phyloP scores from a whole-genome alignment of 345 rosid species.

The Eucalyptus shirleyi region DNA sequence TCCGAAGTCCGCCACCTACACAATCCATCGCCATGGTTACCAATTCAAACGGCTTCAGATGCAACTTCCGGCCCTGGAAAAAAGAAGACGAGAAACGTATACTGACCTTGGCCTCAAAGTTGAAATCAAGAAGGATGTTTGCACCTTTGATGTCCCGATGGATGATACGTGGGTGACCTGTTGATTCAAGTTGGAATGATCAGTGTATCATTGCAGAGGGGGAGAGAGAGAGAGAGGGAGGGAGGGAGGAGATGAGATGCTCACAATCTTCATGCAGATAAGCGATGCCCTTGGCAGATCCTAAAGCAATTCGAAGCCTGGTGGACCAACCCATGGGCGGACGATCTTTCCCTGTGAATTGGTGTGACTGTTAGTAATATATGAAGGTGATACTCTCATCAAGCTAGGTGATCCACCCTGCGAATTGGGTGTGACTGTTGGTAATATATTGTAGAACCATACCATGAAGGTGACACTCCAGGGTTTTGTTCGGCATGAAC shows the following conservation, averaged over 20 bases:
- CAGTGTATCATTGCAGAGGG: neutral
- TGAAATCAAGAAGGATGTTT: constrained; percentile 72
- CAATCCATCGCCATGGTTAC: neutral
- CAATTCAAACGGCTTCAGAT: too few species aligned
- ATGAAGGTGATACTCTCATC: constrained; percentile 46
- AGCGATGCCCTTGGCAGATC: constrained; percentile 90
- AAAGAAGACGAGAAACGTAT: neutral
- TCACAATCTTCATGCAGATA: constrained; percentile 97
- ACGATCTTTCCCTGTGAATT: constrained; percentile 43
- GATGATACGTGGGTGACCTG: constrained; percentile 92
- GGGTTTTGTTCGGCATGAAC: constrained; percentile 62
- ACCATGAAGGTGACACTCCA: constrained; percentile 74
- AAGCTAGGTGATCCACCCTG: constrained; percentile 11
- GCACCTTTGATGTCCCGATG: constrained; percentile 90
- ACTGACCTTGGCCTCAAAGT: constrained; percentile 65
- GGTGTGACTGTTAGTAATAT: neutral
- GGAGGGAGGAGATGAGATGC: neutral
- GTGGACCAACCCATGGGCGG: constrained; percentile 67
- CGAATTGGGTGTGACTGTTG: neutral
- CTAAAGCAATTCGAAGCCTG: constrained; percentile 76
- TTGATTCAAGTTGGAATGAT: neutral
- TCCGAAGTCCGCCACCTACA: constrained; percentile 88
- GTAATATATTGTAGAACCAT: neutral
- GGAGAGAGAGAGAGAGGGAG: neutral
- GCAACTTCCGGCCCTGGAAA: too few species aligned